phyloP scores from a whole-genome alignment of 805 yeast genomes.

The Yueomyces sinensis region DNA sequence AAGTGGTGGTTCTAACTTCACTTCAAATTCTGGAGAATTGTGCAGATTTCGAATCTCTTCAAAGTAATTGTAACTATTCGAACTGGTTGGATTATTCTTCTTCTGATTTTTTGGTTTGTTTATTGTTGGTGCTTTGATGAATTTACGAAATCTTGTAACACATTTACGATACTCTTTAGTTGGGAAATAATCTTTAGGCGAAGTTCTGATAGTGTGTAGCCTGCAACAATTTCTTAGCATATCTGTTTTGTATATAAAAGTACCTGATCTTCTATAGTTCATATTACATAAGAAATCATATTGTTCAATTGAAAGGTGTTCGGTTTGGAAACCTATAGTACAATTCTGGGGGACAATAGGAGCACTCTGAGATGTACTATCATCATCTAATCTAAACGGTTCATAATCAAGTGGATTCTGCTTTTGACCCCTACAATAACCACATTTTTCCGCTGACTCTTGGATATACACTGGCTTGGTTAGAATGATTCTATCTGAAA shows the following conservation, averaged over 20 bases:
- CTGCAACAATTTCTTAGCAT: conserved; percentile 64
- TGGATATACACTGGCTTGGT: conserved; percentile 33
- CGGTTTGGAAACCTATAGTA: conserved; percentile 29
- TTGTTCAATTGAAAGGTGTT: conserved; percentile 33
- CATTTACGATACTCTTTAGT: conserved; percentile 56
- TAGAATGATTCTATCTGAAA: conserved; percentile 23
- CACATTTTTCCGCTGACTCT: conserved; percentile 37
- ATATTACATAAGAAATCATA: conserved; percentile 56
- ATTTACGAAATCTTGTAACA: conserved; percentile 42
- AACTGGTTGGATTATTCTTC: too few species aligned
- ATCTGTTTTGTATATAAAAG: conserved; percentile 54
- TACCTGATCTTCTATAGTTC: conserved; percentile 75
- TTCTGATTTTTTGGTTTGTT: neutral
- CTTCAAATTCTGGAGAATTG: conserved; percentile 18
- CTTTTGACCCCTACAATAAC: conserved; percentile 54
- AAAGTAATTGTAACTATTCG: conserved; percentile 12
- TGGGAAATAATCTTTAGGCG: conserved; percentile 30
- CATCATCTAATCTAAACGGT: conserved; percentile 26
- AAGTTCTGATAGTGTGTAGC: conserved; percentile 63
- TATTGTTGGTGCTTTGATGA: conserved; percentile 6
- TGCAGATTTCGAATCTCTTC: conserved; percentile 30
- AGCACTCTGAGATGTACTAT: conserved; percentile 2
- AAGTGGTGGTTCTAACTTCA: conserved; percentile 39
- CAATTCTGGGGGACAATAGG: conserved; percentile 11
- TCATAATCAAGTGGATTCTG: conserved; percentile 26